Evolutionary conservation across 2,329 filamentous ascomycete species (phyloP).

Genomic region (Chrysoporthe puriensis): DNA sequence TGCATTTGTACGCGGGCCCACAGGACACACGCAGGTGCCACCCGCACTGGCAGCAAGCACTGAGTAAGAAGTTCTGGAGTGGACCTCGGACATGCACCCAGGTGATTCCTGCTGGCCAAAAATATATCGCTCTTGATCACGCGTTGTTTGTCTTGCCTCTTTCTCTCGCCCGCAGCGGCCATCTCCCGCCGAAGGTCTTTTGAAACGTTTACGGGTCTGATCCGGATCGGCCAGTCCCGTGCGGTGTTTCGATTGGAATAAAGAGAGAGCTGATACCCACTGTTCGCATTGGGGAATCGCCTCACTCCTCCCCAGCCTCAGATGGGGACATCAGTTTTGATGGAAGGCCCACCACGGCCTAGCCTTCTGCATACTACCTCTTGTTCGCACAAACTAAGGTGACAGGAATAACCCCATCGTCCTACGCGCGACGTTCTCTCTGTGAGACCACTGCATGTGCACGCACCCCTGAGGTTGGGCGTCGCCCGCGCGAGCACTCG

Average conservation of each 20-base stretch:
- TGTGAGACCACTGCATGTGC: not conserved
- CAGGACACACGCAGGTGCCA: constrained; percentile 5
- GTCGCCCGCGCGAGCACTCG: no score
- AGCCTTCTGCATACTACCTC: not conserved
- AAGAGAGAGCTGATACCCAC: no score
- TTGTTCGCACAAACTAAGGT: not conserved
- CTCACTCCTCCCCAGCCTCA: not conserved
- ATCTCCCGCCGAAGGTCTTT: not conserved
- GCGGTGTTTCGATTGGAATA: no score
- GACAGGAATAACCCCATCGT: not conserved
- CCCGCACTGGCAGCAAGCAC: not conserved
- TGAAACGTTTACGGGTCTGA: not conserved
- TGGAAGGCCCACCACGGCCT: not conserved
- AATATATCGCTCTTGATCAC: not conserved
- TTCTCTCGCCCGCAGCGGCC: not conserved
- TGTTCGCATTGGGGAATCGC: no score
- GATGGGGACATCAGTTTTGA: not conserved
- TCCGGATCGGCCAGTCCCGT: no score
- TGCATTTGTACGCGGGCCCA: not conserved
- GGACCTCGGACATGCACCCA: not conserved
- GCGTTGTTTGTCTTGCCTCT: not conserved
- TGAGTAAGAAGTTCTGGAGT: not conserved
- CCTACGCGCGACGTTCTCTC: not conserved
- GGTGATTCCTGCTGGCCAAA: not conserved
- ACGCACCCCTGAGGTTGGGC: not conserved